Evolutionary conservation across 495 filamentous ascomycete genomes (phyloP).

Genomic region (Friedmanniomyces simplex): DNA sequence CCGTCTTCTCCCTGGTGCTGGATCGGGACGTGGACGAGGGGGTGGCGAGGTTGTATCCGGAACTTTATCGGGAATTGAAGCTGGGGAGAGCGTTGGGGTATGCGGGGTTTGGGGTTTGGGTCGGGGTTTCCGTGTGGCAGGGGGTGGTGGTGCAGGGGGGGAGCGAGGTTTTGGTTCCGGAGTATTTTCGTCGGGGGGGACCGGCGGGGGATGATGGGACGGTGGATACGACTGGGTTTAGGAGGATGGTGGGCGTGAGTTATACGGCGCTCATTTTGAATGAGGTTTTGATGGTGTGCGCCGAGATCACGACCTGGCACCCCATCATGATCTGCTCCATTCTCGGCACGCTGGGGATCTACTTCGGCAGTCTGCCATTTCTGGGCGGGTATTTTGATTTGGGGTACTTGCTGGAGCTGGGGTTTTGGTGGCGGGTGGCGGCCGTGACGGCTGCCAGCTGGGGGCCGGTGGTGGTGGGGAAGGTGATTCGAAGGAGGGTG

Average conservation of each 20-base stretch:
- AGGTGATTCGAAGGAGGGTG: constrained; percentile 70
- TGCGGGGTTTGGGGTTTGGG: constrained; percentile 92
- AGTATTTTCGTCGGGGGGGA: constrained; percentile 35
- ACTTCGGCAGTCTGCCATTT: constrained; percentile 75
- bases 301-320: constrained; percentile 96
- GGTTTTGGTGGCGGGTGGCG: constrained; percentile 78
- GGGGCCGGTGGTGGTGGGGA: constrained; percentile 77
- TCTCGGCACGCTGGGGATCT: constrained; percentile 68
- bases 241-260: constrained; percentile 73
- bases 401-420: constrained; percentile 62
- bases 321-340: constrained; percentile 79
- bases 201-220: constrained; percentile 28
- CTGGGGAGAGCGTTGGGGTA: constrained; percentile 75
- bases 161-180: constrained; percentile 70
- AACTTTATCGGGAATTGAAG: constrained; percentile 93
- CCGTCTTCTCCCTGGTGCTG: constrained; percentile 91
- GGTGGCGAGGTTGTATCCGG: constrained; percentile 88
- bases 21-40: constrained; percentile 91
- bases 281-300: constrained; percentile 92
- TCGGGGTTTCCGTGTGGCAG: constrained; percentile 91
- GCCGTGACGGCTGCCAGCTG: constrained; percentile 69
- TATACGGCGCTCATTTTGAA: constrained; percentile 91
- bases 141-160: constrained; percentile 88
- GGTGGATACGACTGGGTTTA: constrained; percentile 7
- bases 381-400: constrained; percentile 86